A percentile compares a stretch with the other conserved stretches of the same genome.
phyloP scores from a whole-genome alignment of 1,284 basidiomycete genomes.

The Pterulicium gracile region DNA sequence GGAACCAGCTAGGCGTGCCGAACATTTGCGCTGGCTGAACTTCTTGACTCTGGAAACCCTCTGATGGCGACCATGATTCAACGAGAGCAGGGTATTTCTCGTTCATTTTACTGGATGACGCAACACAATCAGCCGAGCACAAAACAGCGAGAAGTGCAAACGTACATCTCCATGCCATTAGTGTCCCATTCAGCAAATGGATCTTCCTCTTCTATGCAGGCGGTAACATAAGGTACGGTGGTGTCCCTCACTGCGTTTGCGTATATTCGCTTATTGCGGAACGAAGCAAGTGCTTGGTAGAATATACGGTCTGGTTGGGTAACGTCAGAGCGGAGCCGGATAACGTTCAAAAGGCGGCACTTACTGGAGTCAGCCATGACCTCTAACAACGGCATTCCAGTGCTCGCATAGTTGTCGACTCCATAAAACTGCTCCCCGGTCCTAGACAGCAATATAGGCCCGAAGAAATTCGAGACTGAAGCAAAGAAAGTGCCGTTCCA shows the following conservation, averaged over 20 bases:
- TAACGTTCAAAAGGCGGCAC: slow-evolving; percentile 13
- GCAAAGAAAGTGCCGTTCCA: slow-evolving; percentile 30
- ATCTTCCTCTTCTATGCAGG: slow-evolving; percentile 62
- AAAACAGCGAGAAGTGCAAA: slow-evolving; percentile 7
- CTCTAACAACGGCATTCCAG: slow-evolving; percentile 63
- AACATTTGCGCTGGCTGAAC: slow-evolving; percentile 18
- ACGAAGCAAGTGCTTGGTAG: slow-evolving; percentile 61
- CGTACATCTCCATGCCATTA: slow-evolving; percentile 57
- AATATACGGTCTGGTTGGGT: slow-evolving; percentile 54
- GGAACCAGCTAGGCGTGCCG: slow-evolving; percentile 38
- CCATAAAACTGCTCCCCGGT: slow-evolving; percentile 79
- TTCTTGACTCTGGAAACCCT: slow-evolving; percentile 12
- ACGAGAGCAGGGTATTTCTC: slow-evolving; percentile 47
- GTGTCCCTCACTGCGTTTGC: slow-evolving; percentile 78
- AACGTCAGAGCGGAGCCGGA: slow-evolving; percentile 12
- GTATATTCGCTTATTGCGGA: slow-evolving; percentile 69
- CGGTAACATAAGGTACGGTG: slow-evolving; percentile 77
- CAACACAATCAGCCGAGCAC: slow-evolving; percentile 3
- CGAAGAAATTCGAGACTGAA: slow-evolving; percentile 37
- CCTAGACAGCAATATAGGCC: slow-evolving; percentile 67
- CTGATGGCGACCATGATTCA: slow-evolving; percentile 33
- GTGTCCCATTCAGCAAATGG: slow-evolving; percentile 49
- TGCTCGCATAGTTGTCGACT: slow-evolving; percentile 62
- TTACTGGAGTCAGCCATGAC: slow-evolving; percentile 80
- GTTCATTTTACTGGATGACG: slow-evolving; percentile 34